A percentile compares a stretch with the other conserved stretches of the same genome.
These are phyloP conservation scores for Pelagomonas calceolata DNA, from an alignment of 108 stramenopile genomes.

Conservation along the genomic window DNA sequence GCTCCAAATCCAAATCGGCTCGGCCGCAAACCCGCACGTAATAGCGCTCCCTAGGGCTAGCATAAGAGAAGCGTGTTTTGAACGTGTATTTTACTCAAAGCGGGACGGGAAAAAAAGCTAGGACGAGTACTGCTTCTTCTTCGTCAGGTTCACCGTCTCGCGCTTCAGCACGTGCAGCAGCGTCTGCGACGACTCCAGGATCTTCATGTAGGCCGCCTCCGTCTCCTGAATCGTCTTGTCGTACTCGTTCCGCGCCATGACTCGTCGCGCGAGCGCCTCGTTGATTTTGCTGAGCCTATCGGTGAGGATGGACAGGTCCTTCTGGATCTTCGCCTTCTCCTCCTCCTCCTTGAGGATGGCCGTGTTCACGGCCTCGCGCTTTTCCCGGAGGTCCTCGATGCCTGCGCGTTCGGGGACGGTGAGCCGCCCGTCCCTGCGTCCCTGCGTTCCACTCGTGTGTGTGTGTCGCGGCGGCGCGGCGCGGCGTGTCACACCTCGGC, in stretches of 20 bases:
- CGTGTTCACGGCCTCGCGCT: slow-evolving; percentile 47
- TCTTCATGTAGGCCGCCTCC: slow-evolving; percentile 71
- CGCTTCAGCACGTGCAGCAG: slow-evolving; percentile 65
- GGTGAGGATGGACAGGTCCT: slow-evolving; percentile 44
- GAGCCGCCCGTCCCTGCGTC: too few species aligned
- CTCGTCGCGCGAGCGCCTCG: slow-evolving; percentile 45
- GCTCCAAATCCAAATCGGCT: too few species aligned
- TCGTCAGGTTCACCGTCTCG: slow-evolving; percentile 39
- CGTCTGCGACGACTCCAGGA: slow-evolving; percentile 64
- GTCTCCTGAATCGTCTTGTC: slow-evolving; percentile 61
- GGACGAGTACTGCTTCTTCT: slow-evolving; percentile 28
- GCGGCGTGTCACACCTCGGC: too few species aligned
- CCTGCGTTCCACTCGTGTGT: too few species aligned
- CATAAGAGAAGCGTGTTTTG: too few species aligned
- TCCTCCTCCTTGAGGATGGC: slow-evolving; percentile 55
- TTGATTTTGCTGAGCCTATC: slow-evolving; percentile 48
- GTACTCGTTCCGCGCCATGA: slow-evolving; percentile 52
- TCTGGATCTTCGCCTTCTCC: slow-evolving; percentile 57
- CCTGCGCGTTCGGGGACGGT: too few species aligned
- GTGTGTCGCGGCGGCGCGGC: too few species aligned
- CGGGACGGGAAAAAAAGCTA: too few species aligned
- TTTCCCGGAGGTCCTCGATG: slow-evolving; percentile 50
- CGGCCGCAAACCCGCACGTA: too few species aligned
- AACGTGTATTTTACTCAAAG: too few species aligned
- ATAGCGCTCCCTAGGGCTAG: too few species aligned